Conservation (phyloP, 371 early-diverging fungal species). For the Lichtheimia ornata region DNA sequence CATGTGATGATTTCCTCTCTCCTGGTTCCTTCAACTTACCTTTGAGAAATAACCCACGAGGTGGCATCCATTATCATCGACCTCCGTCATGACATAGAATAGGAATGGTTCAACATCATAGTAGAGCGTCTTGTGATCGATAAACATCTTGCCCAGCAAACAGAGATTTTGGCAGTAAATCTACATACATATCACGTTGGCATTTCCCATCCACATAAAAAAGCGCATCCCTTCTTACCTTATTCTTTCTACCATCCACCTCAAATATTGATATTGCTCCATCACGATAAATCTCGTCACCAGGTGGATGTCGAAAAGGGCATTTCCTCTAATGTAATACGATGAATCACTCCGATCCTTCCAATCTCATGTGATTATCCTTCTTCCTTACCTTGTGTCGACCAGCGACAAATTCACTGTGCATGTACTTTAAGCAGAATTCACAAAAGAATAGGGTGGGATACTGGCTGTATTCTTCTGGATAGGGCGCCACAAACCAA, state of each 20-base stretch:
- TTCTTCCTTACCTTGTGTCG: constrained; percentile 69
- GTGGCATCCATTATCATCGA: constrained; percentile 81
- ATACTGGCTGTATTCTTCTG: constrained; percentile 87
- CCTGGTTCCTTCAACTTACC: constrained; percentile 33
- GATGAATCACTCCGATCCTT: not conserved
- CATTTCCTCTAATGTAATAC: constrained; percentile 70
- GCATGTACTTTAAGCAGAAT: constrained; percentile 97
- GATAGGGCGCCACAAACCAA: constrained; percentile 99
- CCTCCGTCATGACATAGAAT: constrained; percentile 94
- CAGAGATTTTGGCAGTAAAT: constrained; percentile 97
- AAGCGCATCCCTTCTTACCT: constrained; percentile 31
- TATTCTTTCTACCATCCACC: constrained; percentile 95
- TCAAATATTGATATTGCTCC: constrained; percentile 89
- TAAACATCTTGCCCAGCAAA: constrained; percentile 96
- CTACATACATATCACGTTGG: not conserved
- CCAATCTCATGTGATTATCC: not conserved
- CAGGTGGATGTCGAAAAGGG: constrained; percentile 89
- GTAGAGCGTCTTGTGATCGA: constrained; percentile 99
- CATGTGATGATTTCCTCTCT: too few species aligned
- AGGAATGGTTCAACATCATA: constrained; percentile 99
- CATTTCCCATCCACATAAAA: not conserved
- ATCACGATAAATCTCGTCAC: constrained; percentile 98
- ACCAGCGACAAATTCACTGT: constrained; percentile 62
- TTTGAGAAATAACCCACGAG: constrained; percentile 99
- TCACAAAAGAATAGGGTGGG: constrained; percentile 90